Evolutionary conservation across 75 land plant species (phyloP), one percentile per base, ranked within the genome.

Genomic region (Cryptomeria japonica): DNA sequence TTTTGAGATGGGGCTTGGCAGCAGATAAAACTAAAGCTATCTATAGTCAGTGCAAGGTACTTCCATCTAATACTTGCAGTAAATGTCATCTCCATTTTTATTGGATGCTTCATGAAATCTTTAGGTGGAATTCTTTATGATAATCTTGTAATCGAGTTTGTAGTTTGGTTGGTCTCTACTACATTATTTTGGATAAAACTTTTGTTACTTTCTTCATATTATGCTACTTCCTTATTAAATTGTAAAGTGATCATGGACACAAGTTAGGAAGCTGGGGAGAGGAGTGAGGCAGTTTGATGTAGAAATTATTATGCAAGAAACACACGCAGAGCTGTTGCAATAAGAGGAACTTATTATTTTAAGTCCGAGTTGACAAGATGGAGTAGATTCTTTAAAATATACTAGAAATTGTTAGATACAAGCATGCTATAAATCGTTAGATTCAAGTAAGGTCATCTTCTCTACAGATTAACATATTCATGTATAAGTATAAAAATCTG

Each of bases 41-140:
- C 53, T 88, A 97, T 84, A 98, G 96, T 88, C 99, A 98, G 75
- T 96, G 95, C 94, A 98, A 98, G 97, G 99, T 98, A 82, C 14
- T 46, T 41, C 51, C 84, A 28, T 46, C 12, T 9, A n/a, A 68
- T 85, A 72, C 12, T 37, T 85, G 19, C 6, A 36, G 70, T 85
- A n/a, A 1, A 15, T 68, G 64, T 68, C n/a, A n/a, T 56, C 41
- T 76, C 34, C 77, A 37, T 36, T 70, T 56, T 68, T 37, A 78
- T 85, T 68, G 76, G 41, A 56, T 73, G 11, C 83, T 85, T 37
- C n/a, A 13, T 85, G 83, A 85, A 56, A n/a, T 70, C 14, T 44
- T 39, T 25, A 82, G 25, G 47, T 41, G 83, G 28, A 64, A 39
- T 15, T 80, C 42, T 41, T 22, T 80, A 80, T 39, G 83, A 39